Evolutionary conservation across 208 protist species (phyloP), one percentile per base, ranked within the genome.

Genomic region (Wallacemonas sp.): DNA sequence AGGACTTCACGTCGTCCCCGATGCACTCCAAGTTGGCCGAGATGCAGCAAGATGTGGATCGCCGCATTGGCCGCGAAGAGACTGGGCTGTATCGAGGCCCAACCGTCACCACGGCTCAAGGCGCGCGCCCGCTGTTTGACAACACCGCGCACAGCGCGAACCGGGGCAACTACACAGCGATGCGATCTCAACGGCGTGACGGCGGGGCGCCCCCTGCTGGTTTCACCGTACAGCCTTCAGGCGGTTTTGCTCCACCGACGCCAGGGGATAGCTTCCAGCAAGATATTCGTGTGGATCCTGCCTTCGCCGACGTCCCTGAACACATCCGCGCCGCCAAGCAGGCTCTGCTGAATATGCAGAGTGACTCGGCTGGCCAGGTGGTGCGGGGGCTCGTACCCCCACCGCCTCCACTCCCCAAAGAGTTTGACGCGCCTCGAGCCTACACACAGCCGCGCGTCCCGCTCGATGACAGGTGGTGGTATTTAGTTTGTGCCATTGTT

Each of bases 1-100:
- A 86, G 54, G 84, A 91, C 58, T 91, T 77, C 60, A 84, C 81
- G 14, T 72, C 78, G 0, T 91, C 84, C 2, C 79, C 80, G 27
- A 71, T 79, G 19, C 82, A 88, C 56, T 28, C 27, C 4, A 42
- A 60, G 22, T 45, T 91, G 28, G 73, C 77, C 15, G 76, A 88
- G 61, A 70, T 86, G 70, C 81, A 88, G 68, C 75, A 70, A 17
- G 66, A 88, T 19, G 46, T 86, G 1, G 84, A 91, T 44, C 47
- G 49, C n/a, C 61, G 39, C 19, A 68, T 49, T 2, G 79, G 81
- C 14, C 75, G 84, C 0, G 33, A 51, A 14, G 71, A 69, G 17
- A 82, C 72, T 6, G 65, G 70, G 5, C 62, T 86, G 1, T 91
- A 81, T 56, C 64, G 79, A 11, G 84, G 84, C 36, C 79, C 81